Evolutionary conservation across 2,329 filamentous ascomycete species (phyloP).

Genomic region (Septoria linicola): DNA sequence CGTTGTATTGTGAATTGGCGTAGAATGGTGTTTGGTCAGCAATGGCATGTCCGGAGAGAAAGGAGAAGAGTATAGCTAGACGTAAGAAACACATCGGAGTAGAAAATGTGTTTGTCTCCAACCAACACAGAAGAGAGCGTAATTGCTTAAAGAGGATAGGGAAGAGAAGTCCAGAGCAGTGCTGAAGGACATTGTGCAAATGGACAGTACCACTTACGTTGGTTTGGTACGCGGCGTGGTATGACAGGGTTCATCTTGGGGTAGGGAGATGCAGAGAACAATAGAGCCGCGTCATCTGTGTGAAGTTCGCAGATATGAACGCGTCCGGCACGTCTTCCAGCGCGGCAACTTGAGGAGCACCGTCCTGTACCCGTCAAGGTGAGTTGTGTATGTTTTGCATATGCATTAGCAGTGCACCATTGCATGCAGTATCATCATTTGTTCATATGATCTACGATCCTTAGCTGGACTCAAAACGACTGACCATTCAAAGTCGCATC

Average conservation of each 20-base stretch:
- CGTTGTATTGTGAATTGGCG: conserved; percentile 35
- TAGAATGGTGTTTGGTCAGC: conserved; percentile 26
- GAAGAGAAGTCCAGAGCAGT: no score
- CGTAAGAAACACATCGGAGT: neutral
- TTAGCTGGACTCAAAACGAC: no score
- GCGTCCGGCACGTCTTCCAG: neutral
- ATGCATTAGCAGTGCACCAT: no score
- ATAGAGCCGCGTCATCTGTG: conserved; percentile 5
- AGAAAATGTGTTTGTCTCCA: neutral
- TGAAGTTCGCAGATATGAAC: conserved; percentile 1
- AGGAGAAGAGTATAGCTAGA: neutral
- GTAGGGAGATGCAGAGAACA: neutral
- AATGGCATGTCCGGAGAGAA: neutral
- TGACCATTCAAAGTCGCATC: no score
- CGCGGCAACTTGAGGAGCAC: neutral
- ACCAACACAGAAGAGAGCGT: no score
- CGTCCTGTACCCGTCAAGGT: no score
- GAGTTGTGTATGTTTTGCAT: no score
- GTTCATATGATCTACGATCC: no score
- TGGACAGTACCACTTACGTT: no score
- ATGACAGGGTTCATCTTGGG: neutral
- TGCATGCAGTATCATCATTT: no score
- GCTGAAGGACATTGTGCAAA: conserved; percentile 1
- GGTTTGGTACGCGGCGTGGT: neutral
- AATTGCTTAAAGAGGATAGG: no score